A percentile compares a stretch with the other conserved stretches of the same genome.
Conservation (phyloP, 2,329 filamentous ascomycete genomes). For the Metarhizium humberi region DNA sequence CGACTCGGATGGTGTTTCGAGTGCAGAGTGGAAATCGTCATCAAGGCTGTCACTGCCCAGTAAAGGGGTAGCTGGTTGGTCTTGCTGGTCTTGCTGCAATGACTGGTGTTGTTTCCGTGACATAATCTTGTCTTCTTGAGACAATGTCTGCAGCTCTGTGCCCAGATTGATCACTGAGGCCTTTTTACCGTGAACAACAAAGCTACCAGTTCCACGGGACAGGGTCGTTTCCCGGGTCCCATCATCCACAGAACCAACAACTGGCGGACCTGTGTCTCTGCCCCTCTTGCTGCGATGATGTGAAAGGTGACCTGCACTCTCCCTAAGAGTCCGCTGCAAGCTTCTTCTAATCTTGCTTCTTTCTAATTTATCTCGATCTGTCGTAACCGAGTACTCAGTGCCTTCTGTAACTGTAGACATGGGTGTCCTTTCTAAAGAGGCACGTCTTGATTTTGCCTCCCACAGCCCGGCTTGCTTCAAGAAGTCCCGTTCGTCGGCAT, state of each 20-base stretch:
- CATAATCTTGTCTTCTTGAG: conserved; percentile 62
- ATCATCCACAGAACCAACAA: conserved; percentile 24
- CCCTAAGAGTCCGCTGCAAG: conserved; percentile 80
- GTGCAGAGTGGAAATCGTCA: conserved; percentile 45
- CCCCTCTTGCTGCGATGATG: conserved; percentile 67
- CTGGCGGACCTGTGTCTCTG: conserved; percentile 41
- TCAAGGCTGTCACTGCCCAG: conserved; percentile 24
- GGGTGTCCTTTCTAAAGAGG: conserved; percentile 24
- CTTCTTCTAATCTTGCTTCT: conserved; percentile 70
- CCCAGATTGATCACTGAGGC: conserved; percentile 96
- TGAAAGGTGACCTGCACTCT: conserved; percentile 58
- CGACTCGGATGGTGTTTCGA: conserved; percentile 32
- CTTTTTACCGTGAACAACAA: conserved; percentile 96
- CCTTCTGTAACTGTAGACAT: conserved; percentile 24
- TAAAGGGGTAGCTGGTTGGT: conserved; percentile 26
- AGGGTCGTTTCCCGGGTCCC: conserved; percentile 55
- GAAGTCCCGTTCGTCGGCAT: conserved; percentile 59
- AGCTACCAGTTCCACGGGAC: conserved; percentile 72
- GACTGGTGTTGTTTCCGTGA: conserved; percentile 44
- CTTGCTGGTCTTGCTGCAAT: conserved; percentile 19
- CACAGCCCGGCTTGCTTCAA: conserved; percentile 60
- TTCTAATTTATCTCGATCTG: conserved; percentile 42
- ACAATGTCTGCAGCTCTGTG: conserved; percentile 74
- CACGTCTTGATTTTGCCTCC: conserved; percentile 25
- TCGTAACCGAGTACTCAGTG: conserved; percentile 22